Base-by-base conservation (phyloP, 2,329 filamentous ascomycete genomes). In the Leptographium flavum region DNA sequence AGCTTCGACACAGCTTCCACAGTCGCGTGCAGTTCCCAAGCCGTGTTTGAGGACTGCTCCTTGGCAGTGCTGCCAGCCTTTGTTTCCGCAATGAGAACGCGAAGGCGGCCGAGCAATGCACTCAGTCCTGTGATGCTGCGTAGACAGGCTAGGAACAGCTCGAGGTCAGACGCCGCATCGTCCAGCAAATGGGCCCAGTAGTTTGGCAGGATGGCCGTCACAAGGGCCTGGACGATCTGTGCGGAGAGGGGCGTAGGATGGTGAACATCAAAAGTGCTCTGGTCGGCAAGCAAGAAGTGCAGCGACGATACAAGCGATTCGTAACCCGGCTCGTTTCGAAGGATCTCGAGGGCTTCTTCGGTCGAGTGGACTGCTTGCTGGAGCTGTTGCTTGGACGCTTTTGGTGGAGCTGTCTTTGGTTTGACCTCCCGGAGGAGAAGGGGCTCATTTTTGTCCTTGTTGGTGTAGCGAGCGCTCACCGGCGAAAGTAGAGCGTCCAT, bases 91-190 rank as follows among this genome's bases (percentile, higher is more conserved):
- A 80, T 69, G 17, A 85, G 64, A 19, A 72, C 68, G 48, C 75
- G 78, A 27, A 94, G 63, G 44, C 81, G 76, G n/a, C 79, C 70
- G 10, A 87, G 59, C 25, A 88, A 58, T n/a, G 84, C 82, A 49
- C 87, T 90, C 28, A 94, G 60, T 0, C 87, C 88, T 3, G 81
- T 71, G 15, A 92, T 68, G 56, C 79, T 94, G 46, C 71, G 71
- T 5, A 98, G 64, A 55, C 79, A 85, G 48, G 63, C 60, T 1
- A 84, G 53, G 15, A 96, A 63, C 2, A 73, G 60, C 35, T 63
- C 59, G 1, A 68, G 53, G 33, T 72, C 70, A 22, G 53, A 52
- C 59, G 13, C n/a, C 4, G 21, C 6, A 2, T 11, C 14, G 9
- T 74, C 70, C 32, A 67, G 63, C 15, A 90, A 57, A 9, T 76